Percentiles rank a stretch among this genome's conserved stretches.
phyloP scores from a whole-genome alignment of 768 basidiomycete genomes.

The Strobilomyces confusus region DNA sequence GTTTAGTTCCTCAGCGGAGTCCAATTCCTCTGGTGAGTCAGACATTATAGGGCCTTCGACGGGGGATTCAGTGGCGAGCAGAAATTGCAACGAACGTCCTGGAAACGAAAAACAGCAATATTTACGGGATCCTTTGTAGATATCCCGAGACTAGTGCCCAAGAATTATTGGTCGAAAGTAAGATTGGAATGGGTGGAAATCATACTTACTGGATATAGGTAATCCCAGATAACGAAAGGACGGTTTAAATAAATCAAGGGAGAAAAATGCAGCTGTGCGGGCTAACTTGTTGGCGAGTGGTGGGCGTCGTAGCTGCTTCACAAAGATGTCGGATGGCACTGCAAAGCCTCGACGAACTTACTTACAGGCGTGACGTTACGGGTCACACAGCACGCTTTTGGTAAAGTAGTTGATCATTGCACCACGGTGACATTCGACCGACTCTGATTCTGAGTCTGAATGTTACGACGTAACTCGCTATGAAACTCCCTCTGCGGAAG shows the following conservation, averaged over 20 bases:
- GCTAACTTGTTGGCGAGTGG: constrained; percentile 9
- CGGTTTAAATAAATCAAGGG: constrained; percentile 11
- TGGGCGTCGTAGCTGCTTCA: constrained; percentile 1
- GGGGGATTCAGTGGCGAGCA: constrained; percentile 6
- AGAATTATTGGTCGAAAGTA: constrained; percentile 8
- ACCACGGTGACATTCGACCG: constrained; percentile 13
- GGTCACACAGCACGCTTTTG: constrained; percentile 33
- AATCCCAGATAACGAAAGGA: constrained; percentile 1
- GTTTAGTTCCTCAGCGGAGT: constrained; percentile 38
- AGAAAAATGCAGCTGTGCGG: constrained; percentile 4
- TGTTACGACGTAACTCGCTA: not conserved
- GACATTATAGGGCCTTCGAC: constrained; percentile 28
- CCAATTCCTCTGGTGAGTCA: constrained; percentile 36
- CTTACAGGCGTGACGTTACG: constrained; percentile 36
- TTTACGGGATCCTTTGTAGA: constrained; percentile 1
- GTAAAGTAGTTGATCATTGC: constrained; percentile 34
- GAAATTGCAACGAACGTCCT: constrained; percentile 16
- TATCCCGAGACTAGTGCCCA: constrained; percentile 5
- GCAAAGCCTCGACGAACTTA: constrained; percentile 32
- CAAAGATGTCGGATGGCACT: constrained; percentile 23
- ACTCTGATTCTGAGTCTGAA: not conserved
- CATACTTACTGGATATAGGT: constrained; percentile 15
- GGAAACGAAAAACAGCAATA: constrained; percentile 4
- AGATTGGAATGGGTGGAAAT: constrained; percentile 4
- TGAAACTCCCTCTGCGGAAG: not conserved